These are phyloP conservation scores for Phlebiopsis flavidoalba DNA, from an alignment of 768 basidiomycete species.

Conservation along the genomic window DNA sequence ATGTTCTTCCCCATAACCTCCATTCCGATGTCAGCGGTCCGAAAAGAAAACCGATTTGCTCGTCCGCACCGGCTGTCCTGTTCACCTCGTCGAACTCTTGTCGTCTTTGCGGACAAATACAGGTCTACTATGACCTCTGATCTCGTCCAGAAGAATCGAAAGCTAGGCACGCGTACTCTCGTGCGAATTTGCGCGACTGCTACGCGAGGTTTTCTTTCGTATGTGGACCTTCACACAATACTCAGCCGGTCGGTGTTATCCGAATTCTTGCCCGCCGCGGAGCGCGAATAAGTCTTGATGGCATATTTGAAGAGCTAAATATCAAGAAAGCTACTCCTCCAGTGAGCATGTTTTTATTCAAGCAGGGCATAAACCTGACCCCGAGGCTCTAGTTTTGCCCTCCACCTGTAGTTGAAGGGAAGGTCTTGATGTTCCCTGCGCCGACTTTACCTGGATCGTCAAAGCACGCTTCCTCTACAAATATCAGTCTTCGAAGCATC, in stretches of 20 bases:
- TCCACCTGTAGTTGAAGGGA: constrained; percentile 33
- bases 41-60: constrained; percentile 53
- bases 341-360: constrained; percentile 23
- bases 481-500: constrained; percentile 47
- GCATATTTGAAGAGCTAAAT: constrained; percentile 44
- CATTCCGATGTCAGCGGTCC: constrained; percentile 48
- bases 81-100: constrained; percentile 33
- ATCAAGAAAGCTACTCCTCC: constrained; percentile 37
- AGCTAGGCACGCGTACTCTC: constrained; percentile 57
- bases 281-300: constrained; percentile 49
- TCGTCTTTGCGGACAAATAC: constrained; percentile 56
- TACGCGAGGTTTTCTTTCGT: constrained; percentile 40
- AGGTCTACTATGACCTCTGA: constrained; percentile 49
- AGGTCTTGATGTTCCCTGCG: constrained; percentile 42
- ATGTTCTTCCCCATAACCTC: constrained; percentile 64
- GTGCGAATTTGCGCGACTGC: constrained; percentile 45
- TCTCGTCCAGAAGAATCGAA: constrained; percentile 54
- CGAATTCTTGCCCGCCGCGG: constrained; percentile 58
- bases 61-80: constrained; percentile 43
- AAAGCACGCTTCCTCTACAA: constrained; percentile 27
- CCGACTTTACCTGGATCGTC: constrained; percentile 25
- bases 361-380: not conserved
- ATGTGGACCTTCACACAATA: constrained; percentile 41
- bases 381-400: constrained; percentile 39
- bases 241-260: constrained; percentile 46